Conservation (phyloP, 176 grass and related monocot genomes). For the Eragrostis curvula region DNA sequence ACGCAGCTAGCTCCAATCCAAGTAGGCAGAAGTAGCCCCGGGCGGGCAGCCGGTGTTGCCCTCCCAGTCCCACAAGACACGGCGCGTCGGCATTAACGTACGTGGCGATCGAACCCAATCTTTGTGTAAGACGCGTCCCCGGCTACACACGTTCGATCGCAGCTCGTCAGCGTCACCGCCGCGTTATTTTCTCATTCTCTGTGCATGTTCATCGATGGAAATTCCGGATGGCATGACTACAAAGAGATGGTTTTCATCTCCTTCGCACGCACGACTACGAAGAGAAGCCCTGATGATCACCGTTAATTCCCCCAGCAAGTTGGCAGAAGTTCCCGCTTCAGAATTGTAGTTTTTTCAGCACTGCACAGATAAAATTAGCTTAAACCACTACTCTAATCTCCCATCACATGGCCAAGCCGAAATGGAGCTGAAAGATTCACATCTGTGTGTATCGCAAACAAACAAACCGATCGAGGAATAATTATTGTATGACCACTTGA, state of each 20-base stretch:
- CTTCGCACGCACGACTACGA: too few species aligned
- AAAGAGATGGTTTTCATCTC: too few species aligned
- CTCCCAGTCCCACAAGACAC: background rate
- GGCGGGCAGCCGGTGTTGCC: background rate
- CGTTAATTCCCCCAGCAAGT: too few species aligned
- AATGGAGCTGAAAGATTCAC: constrained; percentile 21
- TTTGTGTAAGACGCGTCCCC: background rate
- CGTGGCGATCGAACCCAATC: background rate
- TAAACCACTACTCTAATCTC: background rate
- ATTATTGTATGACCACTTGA: background rate
- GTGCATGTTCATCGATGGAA: too few species aligned
- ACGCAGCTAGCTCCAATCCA: background rate
- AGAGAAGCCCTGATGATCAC: too few species aligned
- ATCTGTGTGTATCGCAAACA: background rate
- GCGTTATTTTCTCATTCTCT: too few species aligned
- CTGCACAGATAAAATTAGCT: background rate
- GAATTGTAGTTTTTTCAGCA: too few species aligned
- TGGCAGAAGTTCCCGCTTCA: too few species aligned
- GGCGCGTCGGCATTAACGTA: background rate
- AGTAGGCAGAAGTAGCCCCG: background rate
- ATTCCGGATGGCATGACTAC: too few species aligned
- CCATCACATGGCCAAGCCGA: background rate
- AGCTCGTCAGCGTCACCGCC: background rate
- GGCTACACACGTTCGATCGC: background rate
- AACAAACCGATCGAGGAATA: constrained; percentile 2